Base-by-base conservation (phyloP, 108 stramenopile species). In the Conticribra weissflogii region DNA sequence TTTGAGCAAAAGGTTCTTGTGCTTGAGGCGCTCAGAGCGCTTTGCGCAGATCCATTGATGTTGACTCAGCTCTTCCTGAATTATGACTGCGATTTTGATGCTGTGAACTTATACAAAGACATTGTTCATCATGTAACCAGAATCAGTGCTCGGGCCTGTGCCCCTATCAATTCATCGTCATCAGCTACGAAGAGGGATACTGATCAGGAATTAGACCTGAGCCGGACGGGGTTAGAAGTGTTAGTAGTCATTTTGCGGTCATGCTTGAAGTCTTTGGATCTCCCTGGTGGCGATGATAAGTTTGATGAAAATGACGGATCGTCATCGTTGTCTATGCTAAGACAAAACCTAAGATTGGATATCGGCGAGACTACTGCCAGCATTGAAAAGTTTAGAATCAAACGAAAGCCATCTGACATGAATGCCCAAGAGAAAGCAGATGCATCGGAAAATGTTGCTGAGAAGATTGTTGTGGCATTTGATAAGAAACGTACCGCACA, bases 71-170 rank as follows among this genome's bases (percentile, higher is more conserved):
- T 99, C 34, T 99, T 99, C 76, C 70, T 99, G n/a, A 98, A 98
- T 68, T 99, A 98, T 72, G 99, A 99, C 76, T 98, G 98, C 71
- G 98, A 99, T 83, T 85, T 97, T 50, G 86, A 96, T 79, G 90
- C 96, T 0, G 82, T 88, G 33, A 91, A 92, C 65, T 70, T 99
- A 18, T 99, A 95, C 89, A 88, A 93, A 63, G 90, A 96, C 59
- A 96, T 99, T 63, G 94, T 98, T 3, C 66, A 89, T 54, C 83
- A 92, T 47, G 85, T 99, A 1, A 89, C 96, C 2, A 85, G 90
- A 65, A 71, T 99, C 17, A 76, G 84, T 59, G 78, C 67, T 23
- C 67, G 46, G 36, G 69, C 83, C 32, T 68, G 67, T 34, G 63
- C 81, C 5, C 34, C 76, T 2, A 49, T 63, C 1, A 72, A 51